Base-by-base conservation (phyloP, 345 rosid genomes). In the Psidium guajava region DNA sequence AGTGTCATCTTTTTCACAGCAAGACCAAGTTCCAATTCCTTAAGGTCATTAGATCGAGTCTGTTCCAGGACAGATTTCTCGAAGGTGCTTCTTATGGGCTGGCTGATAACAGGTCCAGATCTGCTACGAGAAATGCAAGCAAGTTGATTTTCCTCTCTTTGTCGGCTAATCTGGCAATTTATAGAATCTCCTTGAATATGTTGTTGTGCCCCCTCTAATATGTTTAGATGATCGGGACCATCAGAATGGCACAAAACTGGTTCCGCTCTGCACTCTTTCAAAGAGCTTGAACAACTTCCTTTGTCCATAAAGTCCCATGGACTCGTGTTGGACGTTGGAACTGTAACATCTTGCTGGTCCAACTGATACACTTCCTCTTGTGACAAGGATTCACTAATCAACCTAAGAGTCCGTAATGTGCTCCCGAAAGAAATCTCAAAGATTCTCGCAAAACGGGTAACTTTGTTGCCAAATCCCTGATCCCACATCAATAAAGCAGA, bases 351-450 rank as follows among this genome's bases (percentile, higher is more conserved):
- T 16, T 73, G 89, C 55, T 81, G 80, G 59, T 88, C 85, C 58
- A 86, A 84, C 57, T 61, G 83, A 85, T 32, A 81, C 36, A 32
- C 82, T 74, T 82, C 86, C 69, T 69, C 87, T 74, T 88, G 88
- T 27, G 69, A n/a, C 8, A 93, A 85, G 77, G 95, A 91, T 27
- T 92, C 94, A 61, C 91, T 93, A 69, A 93, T 92, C 91, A 91
- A 86, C 86, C 92, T 91, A 81, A 96, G 98, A 54, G 96, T 95
- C 93, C 86, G 94, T 90, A 97, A 87, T 74, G 98, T 96, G 91
- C 95, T 93, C 64, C 93, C 90, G 58, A 97, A 97, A 82, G 98
- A 96, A 89, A 87, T 95, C 91, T 98, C 96, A 73, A 98, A 96
- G 89, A 92, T 96, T 50, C 88, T 87, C 0, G 90, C 88, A 82